Percentiles rank a stretch among this genome's conserved stretches.
phyloP scores from a whole-genome alignment of 345 rosid species.

The Camelina hispida region DNA sequence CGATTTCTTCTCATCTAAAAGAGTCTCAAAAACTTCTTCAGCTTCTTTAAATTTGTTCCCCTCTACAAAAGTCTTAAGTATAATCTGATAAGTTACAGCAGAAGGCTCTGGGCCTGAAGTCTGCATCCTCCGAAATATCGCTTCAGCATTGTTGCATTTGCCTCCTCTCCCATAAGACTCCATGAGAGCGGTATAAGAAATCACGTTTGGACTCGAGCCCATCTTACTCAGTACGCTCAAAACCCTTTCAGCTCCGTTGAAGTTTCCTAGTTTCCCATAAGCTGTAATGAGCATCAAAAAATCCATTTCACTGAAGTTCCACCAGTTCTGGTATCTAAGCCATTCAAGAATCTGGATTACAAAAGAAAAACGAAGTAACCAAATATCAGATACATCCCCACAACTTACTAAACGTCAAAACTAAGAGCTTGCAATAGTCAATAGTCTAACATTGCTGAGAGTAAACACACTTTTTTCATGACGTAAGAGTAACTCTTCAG shows the following conservation, averaged over 20 bases:
- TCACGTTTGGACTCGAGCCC: conserved; percentile 73
- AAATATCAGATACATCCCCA: conserved; percentile 14
- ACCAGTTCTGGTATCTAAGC: conserved; percentile 84
- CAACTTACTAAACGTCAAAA: neutral
- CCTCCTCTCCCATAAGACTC: conserved; percentile 96
- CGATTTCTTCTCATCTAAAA: conserved; percentile 68
- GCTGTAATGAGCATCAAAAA: conserved; percentile 86
- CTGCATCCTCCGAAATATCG: conserved; percentile 93
- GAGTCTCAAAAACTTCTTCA: conserved; percentile 77
- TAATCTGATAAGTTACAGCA: conserved; percentile 88
- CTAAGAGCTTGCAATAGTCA: neutral
- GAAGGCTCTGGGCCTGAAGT: conserved; percentile 93
- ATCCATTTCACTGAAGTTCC: conserved; percentile 93
- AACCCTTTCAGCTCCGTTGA: conserved; percentile 82
- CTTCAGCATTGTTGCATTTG: conserved; percentile 85
- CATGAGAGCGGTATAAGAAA: conserved; percentile 90
- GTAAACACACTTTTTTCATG: neutral
- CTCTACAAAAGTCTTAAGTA: conserved; percentile 82
- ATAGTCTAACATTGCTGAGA: conserved; percentile 7
- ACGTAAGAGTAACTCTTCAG: neutral
- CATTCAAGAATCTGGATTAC: conserved; percentile 81
- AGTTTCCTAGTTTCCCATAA: conserved; percentile 87
- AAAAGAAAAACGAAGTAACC: conserved; percentile 23
- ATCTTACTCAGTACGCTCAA: conserved; percentile 68
- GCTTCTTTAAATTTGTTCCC: conserved; percentile 88